Conservation (phyloP, 2,329 filamentous ascomycete genomes). For the Paecilomyces formosus region DNA sequence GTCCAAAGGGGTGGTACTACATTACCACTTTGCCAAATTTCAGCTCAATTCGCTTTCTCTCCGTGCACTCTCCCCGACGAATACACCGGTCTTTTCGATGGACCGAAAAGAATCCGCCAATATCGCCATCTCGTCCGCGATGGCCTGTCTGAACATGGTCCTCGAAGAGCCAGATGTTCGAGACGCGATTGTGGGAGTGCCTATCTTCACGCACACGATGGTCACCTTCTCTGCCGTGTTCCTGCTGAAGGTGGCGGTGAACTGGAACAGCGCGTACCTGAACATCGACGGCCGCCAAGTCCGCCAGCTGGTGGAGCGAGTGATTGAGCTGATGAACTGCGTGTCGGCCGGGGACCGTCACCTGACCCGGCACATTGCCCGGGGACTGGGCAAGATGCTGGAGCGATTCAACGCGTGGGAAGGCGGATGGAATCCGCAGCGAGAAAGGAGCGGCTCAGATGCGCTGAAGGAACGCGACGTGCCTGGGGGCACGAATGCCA, state of each 20-base stretch:
- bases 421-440: conserved; percentile 18
- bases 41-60: conserved; percentile 42
- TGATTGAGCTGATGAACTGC: conserved; percentile 33
- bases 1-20: conserved; percentile 44
- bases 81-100: conserved; percentile 35
- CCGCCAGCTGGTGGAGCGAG: conserved; percentile 30
- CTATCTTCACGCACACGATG: conserved; percentile 40
- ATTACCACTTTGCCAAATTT: conserved; percentile 48
- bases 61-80: conserved; percentile 35
- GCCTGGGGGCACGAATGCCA: conserved; percentile 33
- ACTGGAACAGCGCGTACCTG: conserved; percentile 35
- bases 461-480: conserved; percentile 15
- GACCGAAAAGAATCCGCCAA: conserved; percentile 38
- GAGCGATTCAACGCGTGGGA: conserved; percentile 36
- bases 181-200: conserved; percentile 41
- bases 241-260: conserved; percentile 37
- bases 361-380: conserved; percentile 34
- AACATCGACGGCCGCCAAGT: conserved; percentile 32
- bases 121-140: conserved; percentile 42
- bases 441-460: background rate
- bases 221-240: conserved; percentile 41
- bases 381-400: conserved; percentile 34
- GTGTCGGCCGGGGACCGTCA: conserved; percentile 36
- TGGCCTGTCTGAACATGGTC: conserved; percentile 39
- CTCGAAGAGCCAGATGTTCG: conserved; percentile 43